Evolutionary conservation across 192 early-diverging fungal genomes (phyloP).

Genomic region (Backusella liffmaniae): DNA sequence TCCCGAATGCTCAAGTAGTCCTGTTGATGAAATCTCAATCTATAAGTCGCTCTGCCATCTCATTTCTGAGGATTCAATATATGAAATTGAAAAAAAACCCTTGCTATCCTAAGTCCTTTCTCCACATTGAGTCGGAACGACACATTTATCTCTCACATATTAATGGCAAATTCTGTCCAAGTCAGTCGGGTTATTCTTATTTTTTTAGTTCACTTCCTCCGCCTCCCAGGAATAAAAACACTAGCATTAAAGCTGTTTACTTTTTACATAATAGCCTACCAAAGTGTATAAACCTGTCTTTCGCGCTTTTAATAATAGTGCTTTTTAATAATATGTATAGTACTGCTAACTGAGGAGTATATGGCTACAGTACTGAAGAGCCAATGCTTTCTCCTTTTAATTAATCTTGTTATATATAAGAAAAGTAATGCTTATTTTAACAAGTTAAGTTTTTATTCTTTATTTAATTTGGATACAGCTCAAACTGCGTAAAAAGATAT

Average conservation of each 20-base stretch:
- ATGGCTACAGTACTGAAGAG: background rate
- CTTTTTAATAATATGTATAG: background rate
- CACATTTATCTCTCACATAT: background rate
- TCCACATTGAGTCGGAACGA: background rate
- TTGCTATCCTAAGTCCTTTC: background rate
- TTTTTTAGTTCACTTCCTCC: background rate
- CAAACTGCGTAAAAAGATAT: conserved; percentile 9
- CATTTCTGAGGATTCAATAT: background rate
- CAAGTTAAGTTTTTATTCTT: background rate
- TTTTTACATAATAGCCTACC: background rate
- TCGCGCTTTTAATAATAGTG: background rate
- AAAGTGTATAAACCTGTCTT: background rate
- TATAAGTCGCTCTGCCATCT: background rate
- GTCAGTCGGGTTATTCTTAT: background rate
- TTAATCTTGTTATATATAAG: background rate
- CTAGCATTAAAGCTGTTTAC: background rate
- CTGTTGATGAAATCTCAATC: background rate
- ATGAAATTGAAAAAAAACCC: background rate
- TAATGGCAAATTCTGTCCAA: background rate
- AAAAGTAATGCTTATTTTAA: background rate
- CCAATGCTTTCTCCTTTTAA: background rate
- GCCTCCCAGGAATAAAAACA: background rate
- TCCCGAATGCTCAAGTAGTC: background rate
- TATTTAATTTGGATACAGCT: background rate
- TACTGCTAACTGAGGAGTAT: conserved; percentile 1